These are phyloP conservation scores for Pezicula carpinea DNA, from an alignment of 2,329 filamentous ascomycete genomes.

Conservation along the genomic window DNA sequence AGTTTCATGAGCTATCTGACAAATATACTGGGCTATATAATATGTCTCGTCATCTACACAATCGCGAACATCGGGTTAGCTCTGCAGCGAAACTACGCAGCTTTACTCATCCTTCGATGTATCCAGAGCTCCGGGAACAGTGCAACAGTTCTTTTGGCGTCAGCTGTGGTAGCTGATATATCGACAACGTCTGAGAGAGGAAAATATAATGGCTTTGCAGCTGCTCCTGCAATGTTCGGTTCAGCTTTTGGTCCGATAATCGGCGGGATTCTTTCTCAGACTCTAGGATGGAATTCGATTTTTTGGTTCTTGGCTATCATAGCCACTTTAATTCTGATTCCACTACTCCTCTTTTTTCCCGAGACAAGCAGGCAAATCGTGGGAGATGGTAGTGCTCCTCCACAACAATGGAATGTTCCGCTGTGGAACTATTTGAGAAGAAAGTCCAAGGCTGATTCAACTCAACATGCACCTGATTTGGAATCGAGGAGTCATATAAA, in stretches of 20 bases:
- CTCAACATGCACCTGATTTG: no score
- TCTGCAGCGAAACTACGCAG: conserved; percentile 39
- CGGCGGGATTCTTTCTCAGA: neutral
- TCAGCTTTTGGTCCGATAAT: conserved; percentile 39
- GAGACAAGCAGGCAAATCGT: conserved; percentile 9
- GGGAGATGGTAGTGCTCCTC: conserved; percentile 6
- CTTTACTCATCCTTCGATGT: conserved; percentile 48
- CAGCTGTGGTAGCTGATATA: conserved; percentile 58
- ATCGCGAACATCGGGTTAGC: conserved; percentile 49
- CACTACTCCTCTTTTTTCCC: conserved; percentile 3
- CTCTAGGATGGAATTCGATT: conserved; percentile 1
- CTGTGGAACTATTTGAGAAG: conserved; percentile 1
- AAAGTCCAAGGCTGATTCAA: no score
- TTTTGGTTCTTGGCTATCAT: conserved; percentile 4
- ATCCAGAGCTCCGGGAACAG: conserved; percentile 54
- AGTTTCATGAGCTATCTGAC: conserved; percentile 50
- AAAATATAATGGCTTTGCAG: conserved; percentile 62
- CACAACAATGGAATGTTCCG: conserved; percentile 5
- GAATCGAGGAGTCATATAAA: no score
- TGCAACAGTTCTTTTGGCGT: conserved; percentile 51
- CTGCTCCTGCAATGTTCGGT: conserved; percentile 23
- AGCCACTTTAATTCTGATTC: neutral
- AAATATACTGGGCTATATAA: conserved; percentile 45
- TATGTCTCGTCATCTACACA: conserved; percentile 47
- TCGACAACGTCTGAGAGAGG: conserved; percentile 53